Evolutionary conservation across 495 filamentous ascomycete species (phyloP).

Genomic region (Trichoderma reesei): DNA sequence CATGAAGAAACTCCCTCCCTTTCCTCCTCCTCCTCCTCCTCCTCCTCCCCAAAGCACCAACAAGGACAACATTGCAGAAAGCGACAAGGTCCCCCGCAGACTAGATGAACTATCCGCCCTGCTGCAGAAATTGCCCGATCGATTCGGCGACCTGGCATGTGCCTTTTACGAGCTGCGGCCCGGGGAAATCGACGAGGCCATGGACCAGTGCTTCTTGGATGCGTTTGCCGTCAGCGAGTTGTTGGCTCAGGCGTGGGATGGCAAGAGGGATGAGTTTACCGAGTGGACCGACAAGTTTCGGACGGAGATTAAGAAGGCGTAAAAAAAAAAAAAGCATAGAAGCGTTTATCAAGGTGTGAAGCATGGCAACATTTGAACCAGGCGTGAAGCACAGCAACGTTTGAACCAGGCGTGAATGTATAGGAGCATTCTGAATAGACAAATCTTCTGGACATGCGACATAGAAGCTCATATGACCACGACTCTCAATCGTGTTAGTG

Average conservation of each 20-base stretch:
- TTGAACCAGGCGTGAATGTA: no score
- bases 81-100: constrained; percentile 22
- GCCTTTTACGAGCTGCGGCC: constrained; percentile 44
- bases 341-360: no score
- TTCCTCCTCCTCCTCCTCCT: no score
- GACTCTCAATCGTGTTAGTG: no score
- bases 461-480: no score
- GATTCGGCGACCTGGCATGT: constrained; percentile 31
- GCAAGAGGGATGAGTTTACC: constrained; percentile 36
- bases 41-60: no score
- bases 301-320: constrained; percentile 33
- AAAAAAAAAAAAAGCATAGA: not conserved
- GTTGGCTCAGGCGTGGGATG: constrained; percentile 32
- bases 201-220: constrained; percentile 41
- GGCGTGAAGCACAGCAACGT: no score
- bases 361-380: no score
- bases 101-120: constrained; percentile 35
- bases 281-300: constrained; percentile 41
- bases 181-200: constrained; percentile 29
- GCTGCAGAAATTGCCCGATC: constrained; percentile 31
- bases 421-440: no score
- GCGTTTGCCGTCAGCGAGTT: constrained; percentile 37
- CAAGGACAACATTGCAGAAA: no score
- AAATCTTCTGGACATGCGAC: no score
- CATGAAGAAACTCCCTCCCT: constrained; percentile 40